These are phyloP conservation scores for Santalum album DNA, from an alignment of 164 flowering plant genomes.

Conservation along the genomic window DNA sequence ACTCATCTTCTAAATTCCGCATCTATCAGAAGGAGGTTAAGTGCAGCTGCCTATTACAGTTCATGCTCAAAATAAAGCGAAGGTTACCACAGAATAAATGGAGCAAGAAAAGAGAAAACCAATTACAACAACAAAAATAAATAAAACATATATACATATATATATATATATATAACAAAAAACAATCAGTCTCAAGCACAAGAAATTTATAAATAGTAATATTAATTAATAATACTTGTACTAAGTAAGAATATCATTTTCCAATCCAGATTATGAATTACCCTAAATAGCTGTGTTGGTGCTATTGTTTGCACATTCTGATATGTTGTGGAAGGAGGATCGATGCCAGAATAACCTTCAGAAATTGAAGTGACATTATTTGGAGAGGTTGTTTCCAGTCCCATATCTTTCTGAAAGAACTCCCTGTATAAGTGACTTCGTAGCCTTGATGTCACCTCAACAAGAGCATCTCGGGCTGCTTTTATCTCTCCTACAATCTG, in stretches of 20 bases:
- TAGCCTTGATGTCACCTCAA: slow-evolving; percentile 75
- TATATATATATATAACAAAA: too few species aligned
- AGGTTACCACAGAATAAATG: too few species aligned
- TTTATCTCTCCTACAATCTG: slow-evolving; percentile 92
- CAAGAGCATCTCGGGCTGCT: slow-evolving; percentile 83
- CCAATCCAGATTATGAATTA: slow-evolving; percentile 11
- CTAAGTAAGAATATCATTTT: not conserved
- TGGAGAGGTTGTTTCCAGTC: slow-evolving; percentile 33
- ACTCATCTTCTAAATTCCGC: too few species aligned
- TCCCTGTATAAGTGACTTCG: slow-evolving; percentile 59
- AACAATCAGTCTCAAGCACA: too few species aligned
- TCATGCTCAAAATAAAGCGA: too few species aligned
- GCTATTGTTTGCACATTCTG: slow-evolving; percentile 31
- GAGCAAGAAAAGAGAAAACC: too few species aligned
- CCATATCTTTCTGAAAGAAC: slow-evolving; percentile 45
- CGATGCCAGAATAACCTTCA: slow-evolving; percentile 33
- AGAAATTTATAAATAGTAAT: too few species aligned
- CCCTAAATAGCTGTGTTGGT: slow-evolving; percentile 41
- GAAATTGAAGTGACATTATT: slow-evolving; percentile 21
- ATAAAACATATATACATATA: too few species aligned
- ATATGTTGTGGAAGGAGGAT: slow-evolving; percentile 23
- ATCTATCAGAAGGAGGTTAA: too few species aligned
- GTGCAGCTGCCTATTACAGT: too few species aligned
- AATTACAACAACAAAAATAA: too few species aligned
- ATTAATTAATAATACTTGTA: too few species aligned